A percentile compares a stretch with the other conserved stretches of the same genome.
These are phyloP conservation scores for Trichoderma sp. DNA, from an alignment of 2,329 filamentous ascomycete genomes.

Conservation along the genomic window DNA sequence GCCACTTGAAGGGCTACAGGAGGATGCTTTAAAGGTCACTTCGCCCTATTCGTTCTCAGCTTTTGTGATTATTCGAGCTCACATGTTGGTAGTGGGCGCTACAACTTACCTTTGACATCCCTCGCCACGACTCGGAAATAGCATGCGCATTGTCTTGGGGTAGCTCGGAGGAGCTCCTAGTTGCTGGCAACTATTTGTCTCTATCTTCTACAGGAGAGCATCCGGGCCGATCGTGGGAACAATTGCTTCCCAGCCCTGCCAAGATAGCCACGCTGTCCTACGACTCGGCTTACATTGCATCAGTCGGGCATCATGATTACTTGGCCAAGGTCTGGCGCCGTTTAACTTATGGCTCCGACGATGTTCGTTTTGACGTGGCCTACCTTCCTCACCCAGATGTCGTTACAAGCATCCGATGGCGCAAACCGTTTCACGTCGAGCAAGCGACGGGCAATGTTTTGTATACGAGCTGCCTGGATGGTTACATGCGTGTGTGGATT, in stretches of 20 bases:
- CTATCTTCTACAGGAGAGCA: constrained; percentile 63
- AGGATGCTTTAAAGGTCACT: constrained; percentile 73
- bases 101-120: constrained; percentile 62
- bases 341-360: constrained; percentile 78
- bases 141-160: constrained; percentile 77
- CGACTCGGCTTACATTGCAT: constrained; percentile 85
- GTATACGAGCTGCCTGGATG: constrained; percentile 86
- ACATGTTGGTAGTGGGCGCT: constrained; percentile 59
- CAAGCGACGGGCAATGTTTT: constrained; percentile 84
- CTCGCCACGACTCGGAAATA: constrained; percentile 41
- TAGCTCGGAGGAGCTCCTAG: constrained; percentile 78
- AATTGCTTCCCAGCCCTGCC: constrained; percentile 70
- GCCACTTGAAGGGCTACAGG: constrained; percentile 66
- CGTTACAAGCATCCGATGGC: constrained; percentile 87
- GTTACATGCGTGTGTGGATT: constrained; percentile 81
- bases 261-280: constrained; percentile 81
- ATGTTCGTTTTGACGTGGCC: constrained; percentile 85
- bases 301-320: constrained; percentile 75
- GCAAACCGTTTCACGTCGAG: constrained; percentile 73
- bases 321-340: constrained; percentile 93
- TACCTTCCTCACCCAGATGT: constrained; percentile 84
- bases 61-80: constrained; percentile 29
- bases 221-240: constrained; percentile 70
- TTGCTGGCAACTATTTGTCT: constrained; percentile 70
- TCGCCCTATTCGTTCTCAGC: background rate